Evolutionary conservation across 1,139 yeast genomes (phyloP), one percentile per base, ranked within the genome.

Genomic region (Yamadazyma diospyri): DNA sequence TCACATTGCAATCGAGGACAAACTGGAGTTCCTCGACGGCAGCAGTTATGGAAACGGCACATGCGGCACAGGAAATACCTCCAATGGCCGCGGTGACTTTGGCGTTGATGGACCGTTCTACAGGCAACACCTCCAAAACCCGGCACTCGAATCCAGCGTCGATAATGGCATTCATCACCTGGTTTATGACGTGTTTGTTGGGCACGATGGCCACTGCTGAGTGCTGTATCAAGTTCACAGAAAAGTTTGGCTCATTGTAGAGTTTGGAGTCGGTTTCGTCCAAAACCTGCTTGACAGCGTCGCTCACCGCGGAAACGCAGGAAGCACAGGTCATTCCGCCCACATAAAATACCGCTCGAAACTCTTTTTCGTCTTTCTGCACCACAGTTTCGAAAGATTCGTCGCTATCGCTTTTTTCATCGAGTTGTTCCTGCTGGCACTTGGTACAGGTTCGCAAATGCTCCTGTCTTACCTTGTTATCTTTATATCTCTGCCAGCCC

Each of bases 1-100:
- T 78, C 23, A 83, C 65, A 8, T 74, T 74, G 23, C 67, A 61
- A 18, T 74, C 78, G 11, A 68, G 55, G 2, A 82, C 70, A 51
- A 73, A 78, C 0, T 77, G 73, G 23, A 80, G 55, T 5, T 64
- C 71, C 5, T 62, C 49, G 2, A 76, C 72, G 1, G 78, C 74
- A 13, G 64, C 55, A 7, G 61, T 56, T 20, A 83, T 76, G 0
- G 87, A 62, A 30, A 66, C 66, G 1, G 78, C 76, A 53, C 94
- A 83, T 0, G 87, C 76, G 5, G 84, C 78, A 58, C 92, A 83
- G 0, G 88, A 77, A 56, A 83, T 81, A 4, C 92, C 92, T 4
- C 81, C 84, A 32, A 83, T 74, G 0, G 76, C 57, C 2, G 86
- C 87, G 6, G 67, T 61, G 6, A 81, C 71, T 45, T 69, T 72